Conservation (phyloP, 2,329 filamentous ascomycete genomes). For the Ilyonectria sp. region DNA sequence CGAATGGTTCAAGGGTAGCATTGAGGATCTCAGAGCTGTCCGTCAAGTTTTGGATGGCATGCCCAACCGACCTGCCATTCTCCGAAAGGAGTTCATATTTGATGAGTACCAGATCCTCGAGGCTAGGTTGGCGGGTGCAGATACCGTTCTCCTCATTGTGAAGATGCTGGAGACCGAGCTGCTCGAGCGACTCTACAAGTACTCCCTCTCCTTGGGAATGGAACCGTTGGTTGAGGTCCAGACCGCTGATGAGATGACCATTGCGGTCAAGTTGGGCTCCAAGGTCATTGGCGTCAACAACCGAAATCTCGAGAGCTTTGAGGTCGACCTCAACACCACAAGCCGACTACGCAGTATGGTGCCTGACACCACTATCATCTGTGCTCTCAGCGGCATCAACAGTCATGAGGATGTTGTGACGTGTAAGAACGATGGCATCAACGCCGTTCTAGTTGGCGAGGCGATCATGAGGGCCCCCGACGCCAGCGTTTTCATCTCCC, state of each 20-base stretch:
- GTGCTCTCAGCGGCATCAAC: constrained; percentile 94
- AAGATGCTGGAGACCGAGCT: constrained; percentile 92
- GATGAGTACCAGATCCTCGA: constrained; percentile 99
- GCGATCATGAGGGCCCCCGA: constrained; percentile 94
- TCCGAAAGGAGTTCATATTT: constrained; percentile 98
- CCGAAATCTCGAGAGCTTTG: constrained; percentile 94
- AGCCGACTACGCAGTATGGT: constrained; percentile 90
- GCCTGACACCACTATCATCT: constrained; percentile 87
- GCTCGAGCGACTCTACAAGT: constrained; percentile 85
- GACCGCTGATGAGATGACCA: constrained; percentile 91
- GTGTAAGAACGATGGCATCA: constrained; percentile 90
- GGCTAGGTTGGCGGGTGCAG: constrained; percentile 90
- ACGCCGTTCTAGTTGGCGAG: constrained; percentile 94
- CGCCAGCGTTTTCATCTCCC: constrained; percentile 84
- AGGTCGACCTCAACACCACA: constrained; percentile 94
- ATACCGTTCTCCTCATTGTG: constrained; percentile 95
- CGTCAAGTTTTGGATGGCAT: constrained; percentile 91
- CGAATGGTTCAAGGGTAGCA: constrained; percentile 98
- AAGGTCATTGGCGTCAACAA: constrained; percentile 98
- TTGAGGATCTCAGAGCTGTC: constrained; percentile 91
- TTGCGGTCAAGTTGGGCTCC: constrained; percentile 87
- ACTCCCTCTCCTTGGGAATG: constrained; percentile 93
- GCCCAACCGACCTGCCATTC: constrained; percentile 90
- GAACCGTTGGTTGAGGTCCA: constrained; percentile 98
- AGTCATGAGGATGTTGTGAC: constrained; percentile 89